Evolutionary conservation across 2,329 filamentous ascomycete species (phyloP).

Genomic region (Neopestalotiopsis sp.): DNA sequence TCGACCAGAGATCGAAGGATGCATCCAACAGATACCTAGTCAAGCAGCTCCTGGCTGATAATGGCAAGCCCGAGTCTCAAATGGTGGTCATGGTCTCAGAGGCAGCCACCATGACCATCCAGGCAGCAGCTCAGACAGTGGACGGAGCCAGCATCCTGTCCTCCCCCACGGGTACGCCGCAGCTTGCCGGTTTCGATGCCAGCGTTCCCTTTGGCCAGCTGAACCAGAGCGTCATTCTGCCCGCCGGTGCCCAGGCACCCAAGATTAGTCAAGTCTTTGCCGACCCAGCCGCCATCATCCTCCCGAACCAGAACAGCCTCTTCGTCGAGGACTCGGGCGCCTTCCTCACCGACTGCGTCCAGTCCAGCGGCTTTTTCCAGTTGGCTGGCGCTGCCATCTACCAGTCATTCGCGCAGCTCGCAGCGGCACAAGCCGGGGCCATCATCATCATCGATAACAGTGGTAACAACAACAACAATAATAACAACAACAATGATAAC

Average conservation of each 20-base stretch:
- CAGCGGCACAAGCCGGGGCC: constrained; percentile 10
- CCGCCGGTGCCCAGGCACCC: constrained; percentile 33
- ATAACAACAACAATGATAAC: background rate
- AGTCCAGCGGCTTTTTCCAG: constrained; percentile 33
- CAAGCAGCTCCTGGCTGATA: constrained; percentile 44
- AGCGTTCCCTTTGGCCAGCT: constrained; percentile 39
- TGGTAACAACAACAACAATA: background rate
- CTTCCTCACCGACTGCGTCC: constrained; percentile 34
- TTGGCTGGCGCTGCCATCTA: constrained; percentile 33
- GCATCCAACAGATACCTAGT: constrained; percentile 42
- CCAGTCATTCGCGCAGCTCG: constrained; percentile 32
- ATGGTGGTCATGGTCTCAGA: constrained; percentile 45
- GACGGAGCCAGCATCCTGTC: constrained; percentile 26
- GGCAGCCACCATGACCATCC: constrained; percentile 40
- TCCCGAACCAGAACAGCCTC: constrained; percentile 36
- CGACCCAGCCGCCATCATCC: constrained; percentile 45
- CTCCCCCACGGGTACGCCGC: constrained; percentile 23
- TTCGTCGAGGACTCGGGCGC: constrained; percentile 40
- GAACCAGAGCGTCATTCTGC: constrained; percentile 40
- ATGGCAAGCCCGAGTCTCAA: constrained; percentile 37
- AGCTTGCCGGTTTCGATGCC: constrained; percentile 32
- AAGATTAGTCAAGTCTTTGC: constrained; percentile 34
- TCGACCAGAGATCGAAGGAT: constrained; percentile 37
- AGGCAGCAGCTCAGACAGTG: constrained; percentile 27
- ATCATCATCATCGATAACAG: constrained; percentile 10